phyloP scores from a whole-genome alignment of 2,329 filamentous ascomycete genomes.

The Sporothrix protearum region DNA sequence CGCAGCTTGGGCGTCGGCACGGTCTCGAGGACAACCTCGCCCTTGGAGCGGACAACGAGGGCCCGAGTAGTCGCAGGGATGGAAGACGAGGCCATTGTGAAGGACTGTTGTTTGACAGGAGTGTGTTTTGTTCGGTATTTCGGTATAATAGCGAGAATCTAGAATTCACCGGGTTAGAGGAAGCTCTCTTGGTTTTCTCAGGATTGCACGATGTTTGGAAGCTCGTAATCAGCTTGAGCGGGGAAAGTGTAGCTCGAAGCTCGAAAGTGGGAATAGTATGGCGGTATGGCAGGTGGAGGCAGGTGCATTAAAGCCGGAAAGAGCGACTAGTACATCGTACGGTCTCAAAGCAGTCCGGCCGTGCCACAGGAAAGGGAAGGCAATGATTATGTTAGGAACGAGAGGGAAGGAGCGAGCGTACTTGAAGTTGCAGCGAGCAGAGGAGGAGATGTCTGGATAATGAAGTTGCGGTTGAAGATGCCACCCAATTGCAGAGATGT shows the following conservation, averaged over 20 bases:
- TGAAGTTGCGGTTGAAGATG: neutral
- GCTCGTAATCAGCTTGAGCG: neutral
- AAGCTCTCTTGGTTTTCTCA: neutral
- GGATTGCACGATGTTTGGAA: neutral
- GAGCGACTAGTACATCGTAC: neutral
- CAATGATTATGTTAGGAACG: neutral
- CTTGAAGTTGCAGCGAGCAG: constrained; percentile 2
- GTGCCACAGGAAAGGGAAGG: neutral
- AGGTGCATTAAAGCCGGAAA: neutral
- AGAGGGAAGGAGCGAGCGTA: neutral
- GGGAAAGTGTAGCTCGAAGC: neutral
- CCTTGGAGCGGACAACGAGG: constrained; percentile 30
- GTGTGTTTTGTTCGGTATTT: neutral
- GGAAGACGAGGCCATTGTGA: constrained; percentile 17
- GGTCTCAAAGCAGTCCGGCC: neutral
- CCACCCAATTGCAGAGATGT: neutral
- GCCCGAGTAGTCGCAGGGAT: constrained; percentile 29
- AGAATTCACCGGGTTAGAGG: neutral
- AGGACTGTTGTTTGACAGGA: neutral
- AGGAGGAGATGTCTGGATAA: neutral
- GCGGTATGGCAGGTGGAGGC: neutral
- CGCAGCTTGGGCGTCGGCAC: constrained; percentile 31
- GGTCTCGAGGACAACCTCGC: constrained; percentile 28
- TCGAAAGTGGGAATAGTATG: neutral
- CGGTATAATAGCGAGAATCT: neutral